phyloP scores from a whole-genome alignment of 192 early-diverging fungal genomes.

The Phycomyces nitens region DNA sequence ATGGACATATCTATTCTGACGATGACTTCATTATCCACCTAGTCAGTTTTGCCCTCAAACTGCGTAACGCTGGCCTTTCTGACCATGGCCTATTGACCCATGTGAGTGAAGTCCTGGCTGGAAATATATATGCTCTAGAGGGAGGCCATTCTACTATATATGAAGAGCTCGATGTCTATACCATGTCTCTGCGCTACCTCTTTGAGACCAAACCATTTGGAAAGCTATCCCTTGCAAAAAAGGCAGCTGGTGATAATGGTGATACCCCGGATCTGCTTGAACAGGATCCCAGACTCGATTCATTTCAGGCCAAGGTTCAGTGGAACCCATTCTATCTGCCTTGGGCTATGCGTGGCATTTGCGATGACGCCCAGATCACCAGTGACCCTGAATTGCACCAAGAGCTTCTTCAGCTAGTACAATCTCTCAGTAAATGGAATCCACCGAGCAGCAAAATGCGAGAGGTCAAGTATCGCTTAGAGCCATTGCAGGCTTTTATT shows the following conservation, averaged over 20 bases:
- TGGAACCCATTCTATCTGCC: slow-evolving; percentile 91
- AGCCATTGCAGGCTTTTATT: slow-evolving; percentile 55
- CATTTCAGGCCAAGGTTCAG: slow-evolving; percentile 59
- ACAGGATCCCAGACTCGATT: slow-evolving; percentile 23
- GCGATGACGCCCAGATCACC: slow-evolving; percentile 64
- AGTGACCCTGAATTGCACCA: slow-evolving; percentile 43
- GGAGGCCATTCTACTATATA: slow-evolving; percentile 94
- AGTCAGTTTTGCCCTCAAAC: slow-evolving; percentile 79
- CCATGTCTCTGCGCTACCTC: slow-evolving; percentile 49
- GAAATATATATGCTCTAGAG: slow-evolving; percentile 80
- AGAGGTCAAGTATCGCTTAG: slow-evolving; percentile 90
- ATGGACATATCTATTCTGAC: slow-evolving; percentile 79
- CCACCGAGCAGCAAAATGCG: slow-evolving; percentile 65
- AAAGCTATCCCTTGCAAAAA: not conserved
- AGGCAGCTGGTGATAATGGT: no score
- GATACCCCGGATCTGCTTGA: not conserved
- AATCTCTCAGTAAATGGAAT: slow-evolving; percentile 78
- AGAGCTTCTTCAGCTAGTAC: slow-evolving; percentile 66
- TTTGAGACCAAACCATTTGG: slow-evolving; percentile 46
- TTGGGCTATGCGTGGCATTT: slow-evolving; percentile 88
- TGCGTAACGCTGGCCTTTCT: slow-evolving; percentile 83
- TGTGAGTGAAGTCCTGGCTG: slow-evolving; percentile 83
- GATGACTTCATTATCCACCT: slow-evolving; percentile 85
- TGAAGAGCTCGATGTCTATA: slow-evolving; percentile 84
- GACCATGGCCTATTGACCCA: slow-evolving; percentile 88